Percentiles rank a stretch among this genome's conserved stretches.
phyloP scores from a whole-genome alignment of 2,329 filamentous ascomycete species.

The Colletotrichum scovillei region DNA sequence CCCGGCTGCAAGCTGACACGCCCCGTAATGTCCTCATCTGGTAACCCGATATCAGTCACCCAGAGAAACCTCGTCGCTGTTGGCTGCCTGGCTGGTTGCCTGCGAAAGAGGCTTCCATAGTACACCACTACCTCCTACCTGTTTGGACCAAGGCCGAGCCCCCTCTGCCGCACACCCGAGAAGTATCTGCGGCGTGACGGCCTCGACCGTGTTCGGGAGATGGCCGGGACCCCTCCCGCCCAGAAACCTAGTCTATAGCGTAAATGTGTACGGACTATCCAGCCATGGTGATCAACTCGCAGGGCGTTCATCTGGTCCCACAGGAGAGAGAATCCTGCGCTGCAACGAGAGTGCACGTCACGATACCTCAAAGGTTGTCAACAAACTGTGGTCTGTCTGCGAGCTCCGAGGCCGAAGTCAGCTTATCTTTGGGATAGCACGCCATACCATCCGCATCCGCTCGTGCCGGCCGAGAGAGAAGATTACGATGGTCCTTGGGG shows the following conservation, averaged over 20 bases:
- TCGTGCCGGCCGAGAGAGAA: background rate
- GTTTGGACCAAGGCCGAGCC: conserved; percentile 7
- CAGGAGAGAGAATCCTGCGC: background rate
- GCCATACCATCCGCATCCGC: background rate
- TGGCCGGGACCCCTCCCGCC: background rate
- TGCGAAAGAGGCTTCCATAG: background rate
- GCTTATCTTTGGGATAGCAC: background rate
- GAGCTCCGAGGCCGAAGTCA: background rate
- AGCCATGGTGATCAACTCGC: background rate
- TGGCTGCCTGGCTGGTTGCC: background rate
- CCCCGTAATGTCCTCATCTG: background rate
- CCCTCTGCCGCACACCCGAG: conserved; percentile 1
- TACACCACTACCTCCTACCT: background rate
- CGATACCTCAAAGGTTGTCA: background rate
- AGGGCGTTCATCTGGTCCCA: background rate
- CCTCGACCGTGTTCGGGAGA: background rate
- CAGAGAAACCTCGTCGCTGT: background rate
- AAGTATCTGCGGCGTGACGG: background rate
- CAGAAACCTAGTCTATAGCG: background rate
- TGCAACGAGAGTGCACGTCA: background rate
- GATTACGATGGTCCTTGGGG: background rate
- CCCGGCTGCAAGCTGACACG: conserved; percentile 13
- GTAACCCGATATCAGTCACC: conserved; percentile 1
- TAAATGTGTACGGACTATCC: background rate
- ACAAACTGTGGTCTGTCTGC: background rate